phyloP scores from a whole-genome alignment of 768 basidiomycete species.

The Botryobasidium botryosum region DNA sequence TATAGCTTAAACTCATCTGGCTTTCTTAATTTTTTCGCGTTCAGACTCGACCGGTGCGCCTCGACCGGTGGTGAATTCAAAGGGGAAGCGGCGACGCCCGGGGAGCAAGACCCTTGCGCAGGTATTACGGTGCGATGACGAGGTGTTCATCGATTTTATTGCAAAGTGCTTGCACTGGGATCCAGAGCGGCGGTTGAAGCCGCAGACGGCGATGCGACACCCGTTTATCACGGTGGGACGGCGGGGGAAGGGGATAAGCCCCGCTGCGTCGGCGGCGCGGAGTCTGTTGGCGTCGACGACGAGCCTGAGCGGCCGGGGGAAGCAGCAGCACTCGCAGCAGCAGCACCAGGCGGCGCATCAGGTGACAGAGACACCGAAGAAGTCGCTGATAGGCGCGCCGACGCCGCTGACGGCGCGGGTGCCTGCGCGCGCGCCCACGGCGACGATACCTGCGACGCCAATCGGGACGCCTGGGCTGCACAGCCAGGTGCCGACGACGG shows the following conservation, averaged over 20 bases:
- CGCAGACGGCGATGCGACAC: conserved; percentile 81
- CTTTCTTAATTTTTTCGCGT: neutral
- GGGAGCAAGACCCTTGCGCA: conserved; percentile 80
- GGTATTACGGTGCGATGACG: conserved; percentile 83
- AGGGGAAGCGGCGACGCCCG: conserved; percentile 82
- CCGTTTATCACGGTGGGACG: conserved; percentile 61
- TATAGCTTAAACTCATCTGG: neutral
- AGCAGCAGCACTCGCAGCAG: conserved; percentile 5
- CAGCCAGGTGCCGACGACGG: neutral
- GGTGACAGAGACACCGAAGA: conserved; percentile 63
- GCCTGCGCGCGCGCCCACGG: conserved; percentile 1
- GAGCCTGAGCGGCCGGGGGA: conserved; percentile 16
- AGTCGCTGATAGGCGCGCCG: conserved; percentile 77
- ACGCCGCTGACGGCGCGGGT: conserved; percentile 67
- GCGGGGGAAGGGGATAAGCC: conserved; percentile 26
- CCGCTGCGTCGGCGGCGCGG: conserved; percentile 28
- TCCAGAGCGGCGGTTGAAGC: conserved; percentile 89
- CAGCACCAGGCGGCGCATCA: conserved; percentile 29
- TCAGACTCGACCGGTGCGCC: conserved; percentile 87
- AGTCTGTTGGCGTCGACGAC: conserved; percentile 34
- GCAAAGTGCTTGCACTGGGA: conserved; percentile 97
- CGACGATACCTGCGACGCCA: conserved; percentile 8
- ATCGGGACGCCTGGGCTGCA: conserved; percentile 3
- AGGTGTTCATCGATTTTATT: conserved; percentile 92
- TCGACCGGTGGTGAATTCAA: conserved; percentile 87